Conservation (phyloP, 208 protist species). For the Trypanosoma brucei region DNA sequence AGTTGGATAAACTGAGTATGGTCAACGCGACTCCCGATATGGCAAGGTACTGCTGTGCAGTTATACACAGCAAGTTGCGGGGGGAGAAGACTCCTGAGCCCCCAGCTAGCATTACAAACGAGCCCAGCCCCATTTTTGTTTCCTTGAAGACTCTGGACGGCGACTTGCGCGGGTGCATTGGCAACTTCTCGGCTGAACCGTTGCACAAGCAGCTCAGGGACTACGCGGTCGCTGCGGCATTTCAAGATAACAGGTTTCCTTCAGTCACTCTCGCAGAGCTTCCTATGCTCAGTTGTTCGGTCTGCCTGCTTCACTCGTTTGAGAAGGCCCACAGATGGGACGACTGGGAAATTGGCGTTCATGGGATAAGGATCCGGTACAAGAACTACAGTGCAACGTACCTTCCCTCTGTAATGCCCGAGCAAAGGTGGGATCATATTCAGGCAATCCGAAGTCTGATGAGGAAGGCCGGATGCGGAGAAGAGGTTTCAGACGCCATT, state of each 20-base stretch:
- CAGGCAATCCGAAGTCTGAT: conserved; percentile 63
- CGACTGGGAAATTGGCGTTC: conserved; percentile 78
- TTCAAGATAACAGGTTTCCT: conserved; percentile 72
- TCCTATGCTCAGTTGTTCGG: conserved; percentile 57
- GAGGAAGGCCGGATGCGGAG: conserved; percentile 65
- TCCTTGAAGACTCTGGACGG: conserved; percentile 51
- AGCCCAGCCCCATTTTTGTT: conserved; percentile 73
- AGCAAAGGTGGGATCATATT: conserved; percentile 69
- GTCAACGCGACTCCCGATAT: conserved; percentile 68
- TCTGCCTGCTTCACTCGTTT: conserved; percentile 82
- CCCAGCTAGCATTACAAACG: conserved; percentile 51
- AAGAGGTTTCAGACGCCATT: conserved; percentile 39
- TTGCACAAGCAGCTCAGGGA: conserved; percentile 67
- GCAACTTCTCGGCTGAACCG: conserved; percentile 55
- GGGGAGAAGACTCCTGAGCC: conserved; percentile 30
- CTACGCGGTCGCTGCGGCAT: conserved; percentile 62
- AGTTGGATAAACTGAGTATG: conserved; percentile 13
- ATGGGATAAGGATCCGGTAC: conserved; percentile 72
- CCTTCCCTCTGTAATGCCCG: conserved; percentile 69
- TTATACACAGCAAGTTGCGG: conserved; percentile 44
- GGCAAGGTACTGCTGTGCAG: conserved; percentile 82
- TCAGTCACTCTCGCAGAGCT: conserved; percentile 65
- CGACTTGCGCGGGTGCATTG: conserved; percentile 82
- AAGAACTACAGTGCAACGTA: conserved; percentile 66
- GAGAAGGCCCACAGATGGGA: conserved; percentile 66